Evolutionary conservation across 345 rosid species (phyloP).

Genomic region (Eucalyptus sp.): DNA sequence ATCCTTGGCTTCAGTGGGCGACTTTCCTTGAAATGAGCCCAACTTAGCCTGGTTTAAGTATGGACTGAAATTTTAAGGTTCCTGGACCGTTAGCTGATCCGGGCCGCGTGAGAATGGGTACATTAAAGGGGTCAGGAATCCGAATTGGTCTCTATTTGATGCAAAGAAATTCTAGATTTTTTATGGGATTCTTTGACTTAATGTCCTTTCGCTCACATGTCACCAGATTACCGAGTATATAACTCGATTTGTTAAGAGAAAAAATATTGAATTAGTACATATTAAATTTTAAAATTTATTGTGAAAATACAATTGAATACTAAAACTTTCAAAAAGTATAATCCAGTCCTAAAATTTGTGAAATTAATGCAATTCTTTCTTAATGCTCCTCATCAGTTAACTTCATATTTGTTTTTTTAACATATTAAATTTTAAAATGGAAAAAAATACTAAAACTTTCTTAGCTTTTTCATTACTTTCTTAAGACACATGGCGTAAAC

Average conservation of each 20-base stretch:
- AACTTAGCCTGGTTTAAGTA: not conserved
- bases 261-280: not conserved
- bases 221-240: not conserved
- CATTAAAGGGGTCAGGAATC: not conserved
- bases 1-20: not conserved
- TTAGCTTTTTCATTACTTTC: not conserved
- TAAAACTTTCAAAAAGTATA: not conserved
- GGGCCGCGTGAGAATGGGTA: too few species aligned
- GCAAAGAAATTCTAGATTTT: not conserved
- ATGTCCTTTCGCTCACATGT: not conserved
- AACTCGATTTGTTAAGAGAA: not conserved
- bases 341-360: fast-evolving
- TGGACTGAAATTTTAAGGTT: not conserved
- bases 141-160: not conserved
- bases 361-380: too few species aligned
- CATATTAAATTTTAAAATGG: too few species aligned
- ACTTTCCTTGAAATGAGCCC: not conserved
- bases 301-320: too few species aligned
- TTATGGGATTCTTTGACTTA: not conserved
- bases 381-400: too few species aligned
- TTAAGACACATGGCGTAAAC: not conserved
- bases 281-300: too few species aligned
- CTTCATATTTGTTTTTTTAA: too few species aligned
- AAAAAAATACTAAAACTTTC: too few species aligned
- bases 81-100: not conserved